Evolutionary conservation across 208 protist genomes (phyloP).

Genomic region (Acanthamoeba castellanii): DNA sequence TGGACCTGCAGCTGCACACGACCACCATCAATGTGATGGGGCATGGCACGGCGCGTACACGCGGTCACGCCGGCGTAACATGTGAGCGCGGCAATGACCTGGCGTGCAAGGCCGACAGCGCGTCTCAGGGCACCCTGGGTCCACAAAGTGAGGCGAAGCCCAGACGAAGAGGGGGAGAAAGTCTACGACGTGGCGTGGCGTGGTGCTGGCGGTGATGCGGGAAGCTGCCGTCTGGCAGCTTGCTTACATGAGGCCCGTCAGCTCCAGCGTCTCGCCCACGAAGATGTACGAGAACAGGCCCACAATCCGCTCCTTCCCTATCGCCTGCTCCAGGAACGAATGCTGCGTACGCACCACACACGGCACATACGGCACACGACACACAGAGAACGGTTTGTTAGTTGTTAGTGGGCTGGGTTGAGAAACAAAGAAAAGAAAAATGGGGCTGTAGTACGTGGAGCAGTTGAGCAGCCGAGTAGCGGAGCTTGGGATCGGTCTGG

Average conservation of each 20-base stretch:
- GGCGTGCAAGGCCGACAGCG: too few relatives aligned
- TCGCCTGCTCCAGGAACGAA: slow-evolving; percentile 33
- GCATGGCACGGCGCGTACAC: too few relatives aligned
- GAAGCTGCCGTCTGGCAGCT: background rate
- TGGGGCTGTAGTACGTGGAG: background rate
- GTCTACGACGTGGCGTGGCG: background rate
- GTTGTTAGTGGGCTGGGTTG: background rate
- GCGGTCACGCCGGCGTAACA: too few relatives aligned
- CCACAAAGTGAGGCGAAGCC: too few relatives aligned
- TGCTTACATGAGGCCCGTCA: slow-evolving; percentile 4
- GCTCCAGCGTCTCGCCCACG: slow-evolving; percentile 1
- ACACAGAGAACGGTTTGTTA: background rate
- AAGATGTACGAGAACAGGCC: slow-evolving; percentile 53
- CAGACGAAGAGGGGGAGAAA: background rate
- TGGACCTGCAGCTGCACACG: too few relatives aligned
- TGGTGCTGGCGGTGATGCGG: background rate
- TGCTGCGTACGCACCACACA: background rate
- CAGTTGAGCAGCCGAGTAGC: slow-evolving; percentile 39
- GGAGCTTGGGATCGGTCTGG: slow-evolving; percentile 34
- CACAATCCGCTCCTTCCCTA: slow-evolving; percentile 21
- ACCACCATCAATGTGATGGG: too few relatives aligned
- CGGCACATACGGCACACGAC: background rate
- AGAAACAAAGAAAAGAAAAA: background rate
- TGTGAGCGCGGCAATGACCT: too few relatives aligned
- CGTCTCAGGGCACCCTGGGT: too few relatives aligned